Evolutionary conservation across 345 rosid species (phyloP).

Genomic region (Lenwebbia sp.): DNA sequence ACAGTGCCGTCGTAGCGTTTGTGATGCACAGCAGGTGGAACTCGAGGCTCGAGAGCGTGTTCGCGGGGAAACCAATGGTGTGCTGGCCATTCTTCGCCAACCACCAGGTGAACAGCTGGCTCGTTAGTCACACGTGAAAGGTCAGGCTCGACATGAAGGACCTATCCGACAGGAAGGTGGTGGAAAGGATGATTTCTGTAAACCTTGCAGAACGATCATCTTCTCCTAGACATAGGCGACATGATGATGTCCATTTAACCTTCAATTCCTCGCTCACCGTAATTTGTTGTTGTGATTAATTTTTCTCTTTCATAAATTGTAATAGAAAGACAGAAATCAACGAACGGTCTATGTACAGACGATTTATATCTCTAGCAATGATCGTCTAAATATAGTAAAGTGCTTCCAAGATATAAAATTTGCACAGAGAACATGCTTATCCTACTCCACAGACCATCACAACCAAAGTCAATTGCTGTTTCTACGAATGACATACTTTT

Average conservation of each 20-base stretch:
- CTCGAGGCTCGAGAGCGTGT: slow-evolving; percentile 55
- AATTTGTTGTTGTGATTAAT: not conserved
- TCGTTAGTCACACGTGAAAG: slow-evolving; percentile 43
- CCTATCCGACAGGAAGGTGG: slow-evolving; percentile 23
- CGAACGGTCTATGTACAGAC: not conserved
- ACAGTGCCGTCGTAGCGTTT: slow-evolving; percentile 43
- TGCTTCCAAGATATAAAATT: not conserved
- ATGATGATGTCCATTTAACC: not conserved
- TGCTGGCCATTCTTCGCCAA: slow-evolving; percentile 59
- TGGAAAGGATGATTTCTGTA: slow-evolving; percentile 19
- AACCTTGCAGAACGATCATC: too few species aligned
- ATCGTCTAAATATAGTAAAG: not conserved
- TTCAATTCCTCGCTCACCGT: not conserved
- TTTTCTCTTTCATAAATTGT: not conserved
- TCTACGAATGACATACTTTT: not conserved
- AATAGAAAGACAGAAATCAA: not conserved
- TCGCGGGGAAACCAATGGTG: slow-evolving; percentile 55
- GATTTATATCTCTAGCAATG: not conserved
- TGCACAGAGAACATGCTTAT: not conserved
- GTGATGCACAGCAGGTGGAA: slow-evolving; percentile 72
- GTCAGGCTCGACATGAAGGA: slow-evolving; percentile 67
- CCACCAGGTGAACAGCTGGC: slow-evolving; percentile 49
- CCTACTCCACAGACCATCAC: not conserved
- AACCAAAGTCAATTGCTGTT: not conserved
- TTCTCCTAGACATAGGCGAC: not conserved